phyloP scores from a whole-genome alignment of 192 early-diverging fungal genomes.

The Podila epigama region DNA sequence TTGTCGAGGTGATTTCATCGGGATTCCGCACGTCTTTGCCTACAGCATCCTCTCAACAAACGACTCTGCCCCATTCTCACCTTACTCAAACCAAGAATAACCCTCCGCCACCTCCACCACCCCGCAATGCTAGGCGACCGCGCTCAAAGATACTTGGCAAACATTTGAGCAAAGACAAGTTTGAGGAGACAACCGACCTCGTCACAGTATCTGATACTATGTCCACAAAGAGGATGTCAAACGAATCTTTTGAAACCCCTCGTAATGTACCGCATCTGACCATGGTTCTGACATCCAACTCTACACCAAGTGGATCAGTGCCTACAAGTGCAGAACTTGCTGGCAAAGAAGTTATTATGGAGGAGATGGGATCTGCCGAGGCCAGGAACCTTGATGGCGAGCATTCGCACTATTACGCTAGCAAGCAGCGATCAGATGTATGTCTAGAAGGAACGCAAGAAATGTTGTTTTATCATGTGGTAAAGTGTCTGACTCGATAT shows the following conservation, averaged over 20 bases:
- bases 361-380: slow-evolving; percentile 42
- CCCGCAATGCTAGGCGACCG: slow-evolving; percentile 41
- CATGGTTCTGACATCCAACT: not conserved
- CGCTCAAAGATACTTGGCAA: slow-evolving; percentile 33
- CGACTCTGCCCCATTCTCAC: not conserved
- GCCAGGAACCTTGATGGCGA: slow-evolving; percentile 24
- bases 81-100: slow-evolving; percentile 7
- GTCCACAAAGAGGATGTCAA: too few species aligned
- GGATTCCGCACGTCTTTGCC: slow-evolving; percentile 15
- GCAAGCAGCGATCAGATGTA: slow-evolving; percentile 1
- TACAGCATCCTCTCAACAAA: not conserved
- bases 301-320: not conserved
- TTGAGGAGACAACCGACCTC: not conserved
- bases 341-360: slow-evolving; percentile 38
- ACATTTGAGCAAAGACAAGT: slow-evolving; percentile 12
- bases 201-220: too few species aligned
- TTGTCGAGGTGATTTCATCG: slow-evolving; percentile 34
- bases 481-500: not conserved
- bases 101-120: slow-evolving; percentile 32
- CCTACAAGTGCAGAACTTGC: slow-evolving; percentile 1
- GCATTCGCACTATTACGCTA: slow-evolving; percentile 31
- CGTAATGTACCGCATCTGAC: not conserved
- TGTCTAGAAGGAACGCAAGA: not conserved
- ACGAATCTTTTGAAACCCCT: not conserved
- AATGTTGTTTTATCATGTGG: not conserved